Evolutionary conservation across 108 stramenopile species (phyloP).

Genomic region (Asterionellopsis glacialis): DNA sequence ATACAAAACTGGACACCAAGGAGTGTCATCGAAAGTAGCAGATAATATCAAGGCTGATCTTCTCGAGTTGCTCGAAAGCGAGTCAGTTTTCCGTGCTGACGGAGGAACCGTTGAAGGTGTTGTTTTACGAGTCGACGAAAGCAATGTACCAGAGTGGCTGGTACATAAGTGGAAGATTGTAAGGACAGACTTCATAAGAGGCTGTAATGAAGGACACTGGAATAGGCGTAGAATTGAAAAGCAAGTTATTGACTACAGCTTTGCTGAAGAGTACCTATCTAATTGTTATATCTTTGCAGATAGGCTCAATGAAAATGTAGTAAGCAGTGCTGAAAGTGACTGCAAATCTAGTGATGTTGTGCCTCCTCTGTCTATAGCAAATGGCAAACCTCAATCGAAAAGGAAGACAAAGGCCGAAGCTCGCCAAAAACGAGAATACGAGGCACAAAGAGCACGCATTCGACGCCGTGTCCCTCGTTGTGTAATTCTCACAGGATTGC

Average conservation of each 20-base stretch:
- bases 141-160: conserved; percentile 10
- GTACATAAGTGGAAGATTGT: conserved; percentile 23
- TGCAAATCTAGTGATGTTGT: too few species aligned
- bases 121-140: conserved; percentile 30
- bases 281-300: conserved; percentile 5
- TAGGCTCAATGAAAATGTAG: too few species aligned
- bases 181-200: conserved; percentile 26
- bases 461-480: not conserved
- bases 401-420: too few species aligned
- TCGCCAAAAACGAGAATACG: too few species aligned
- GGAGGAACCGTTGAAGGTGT: conserved; percentile 33
- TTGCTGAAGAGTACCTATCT: conserved; percentile 6
- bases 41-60: too few species aligned
- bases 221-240: conserved; percentile 13
- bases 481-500: not conserved
- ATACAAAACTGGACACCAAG: conserved; percentile 1
- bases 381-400: too few species aligned
- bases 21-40: too few species aligned
- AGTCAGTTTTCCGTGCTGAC: conserved; percentile 20
- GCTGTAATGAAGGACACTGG: conserved; percentile 31
- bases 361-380: too few species aligned
- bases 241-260: conserved; percentile 16
- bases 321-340: too few species aligned
- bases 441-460: too few species aligned
- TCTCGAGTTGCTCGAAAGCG: not conserved